These are phyloP conservation scores for Arabis alpina DNA, from an alignment of 345 rosid genomes.

Conservation along the genomic window DNA sequence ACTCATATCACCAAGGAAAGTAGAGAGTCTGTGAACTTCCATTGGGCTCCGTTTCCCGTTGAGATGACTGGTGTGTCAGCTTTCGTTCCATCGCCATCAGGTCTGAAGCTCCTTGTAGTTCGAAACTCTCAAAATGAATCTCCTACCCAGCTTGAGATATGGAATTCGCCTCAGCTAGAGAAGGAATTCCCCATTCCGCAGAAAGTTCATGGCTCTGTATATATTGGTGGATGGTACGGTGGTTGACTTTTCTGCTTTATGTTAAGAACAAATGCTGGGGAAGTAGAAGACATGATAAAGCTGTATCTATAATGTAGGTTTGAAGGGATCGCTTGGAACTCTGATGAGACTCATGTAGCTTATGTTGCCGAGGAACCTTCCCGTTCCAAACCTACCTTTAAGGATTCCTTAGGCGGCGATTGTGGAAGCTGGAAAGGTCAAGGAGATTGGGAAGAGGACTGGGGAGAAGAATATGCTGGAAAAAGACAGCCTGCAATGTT, in stretches of 20 bases:
- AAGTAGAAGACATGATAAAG: conserved; percentile 26
- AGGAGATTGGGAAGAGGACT: conserved; percentile 97
- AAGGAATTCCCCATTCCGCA: conserved; percentile 79
- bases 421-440: conserved; percentile 86
- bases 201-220: conserved; percentile 83
- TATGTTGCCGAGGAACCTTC: conserved; percentile 87
- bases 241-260: not conserved
- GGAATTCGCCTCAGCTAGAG: conserved; percentile 77
- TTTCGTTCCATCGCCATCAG: conserved; percentile 85
- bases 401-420: conserved; percentile 59
- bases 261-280: not conserved
- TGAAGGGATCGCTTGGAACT: conserved; percentile 92
- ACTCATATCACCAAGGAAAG: conserved; percentile 54
- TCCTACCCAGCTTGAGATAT: conserved; percentile 81
- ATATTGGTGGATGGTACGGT: conserved; percentile 76
- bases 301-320: conserved; percentile 56
- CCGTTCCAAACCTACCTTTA: conserved; percentile 66
- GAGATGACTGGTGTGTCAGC: conserved; percentile 77
- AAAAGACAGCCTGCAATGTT: conserved; percentile 82
- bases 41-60: conserved; percentile 84
- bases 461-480: conserved; percentile 96
- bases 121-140: conserved; percentile 80
- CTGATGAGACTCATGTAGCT: conserved; percentile 73
- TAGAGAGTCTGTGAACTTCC: conserved; percentile 50
- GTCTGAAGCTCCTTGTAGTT: conserved; percentile 74